Evolutionary conservation across 2,329 filamentous ascomycete genomes (phyloP), one percentile per base, ranked within the genome.

Genomic region (Cytospora schulzeri): DNA sequence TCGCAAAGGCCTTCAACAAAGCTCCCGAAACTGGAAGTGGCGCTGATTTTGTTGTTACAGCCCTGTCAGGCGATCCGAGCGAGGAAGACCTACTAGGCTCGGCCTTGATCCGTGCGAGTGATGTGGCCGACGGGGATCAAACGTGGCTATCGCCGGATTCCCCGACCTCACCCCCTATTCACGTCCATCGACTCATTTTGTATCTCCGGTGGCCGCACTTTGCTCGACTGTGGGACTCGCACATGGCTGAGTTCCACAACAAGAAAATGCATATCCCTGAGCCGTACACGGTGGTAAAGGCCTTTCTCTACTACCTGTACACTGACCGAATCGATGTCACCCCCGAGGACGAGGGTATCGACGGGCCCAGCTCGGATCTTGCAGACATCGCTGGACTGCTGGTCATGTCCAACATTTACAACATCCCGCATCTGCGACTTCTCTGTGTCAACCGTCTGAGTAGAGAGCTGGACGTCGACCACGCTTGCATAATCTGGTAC

Each of bases 181-280:
- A 98, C 73, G 94, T 98, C 4, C 95, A 99, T 76, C 92, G 92
- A 67, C 88, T 99, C 63, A 97, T 99, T 60, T 83, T 99, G 11
- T 92, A 96, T 75, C 91, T 95, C 24, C 91, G 95, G 59, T 99
- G 95, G 95, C 93, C 95, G 31, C 95, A 99, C 76, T 99, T 99
- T 78, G 88, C 91, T 50, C 90, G 95, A 19, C 81, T 99, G 3
- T 98, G 96, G 80, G 89, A 90, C 59, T 88, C 94, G 5, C 93
- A 97, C 73, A 99, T 99, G 95, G 89, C 91, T 15, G 95, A 99
- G 75, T 99, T 96, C 72, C 95, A 99, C 74, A 95, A 92, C 19
- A 95, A 95, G 73, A 93, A 91, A 76, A 95, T 99, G 90, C 94
- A 99, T 77, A 97, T 99, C 53, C 94, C 95, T 0, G 96, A 99